Percentiles rank a stretch among this genome's conserved stretches.
Conservation (phyloP, 2,329 filamentous ascomycete species). For the Monilinia fructicola region DNA sequence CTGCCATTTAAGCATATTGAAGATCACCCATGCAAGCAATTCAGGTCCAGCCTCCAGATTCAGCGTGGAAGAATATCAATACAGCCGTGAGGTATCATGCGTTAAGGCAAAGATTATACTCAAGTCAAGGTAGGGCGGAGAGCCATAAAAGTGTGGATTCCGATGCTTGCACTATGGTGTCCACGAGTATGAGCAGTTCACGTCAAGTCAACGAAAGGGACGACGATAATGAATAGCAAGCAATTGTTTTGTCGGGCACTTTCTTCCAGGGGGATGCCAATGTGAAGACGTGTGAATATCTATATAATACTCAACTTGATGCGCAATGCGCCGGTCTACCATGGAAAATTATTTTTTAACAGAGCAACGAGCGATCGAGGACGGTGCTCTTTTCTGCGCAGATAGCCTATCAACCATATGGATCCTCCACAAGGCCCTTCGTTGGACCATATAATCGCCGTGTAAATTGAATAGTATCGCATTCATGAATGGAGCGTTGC, state of each 20-base stretch:
- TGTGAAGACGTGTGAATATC: not conserved
- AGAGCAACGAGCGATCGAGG: not conserved
- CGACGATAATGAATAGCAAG: not conserved
- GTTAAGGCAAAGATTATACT: not conserved
- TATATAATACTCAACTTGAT: not conserved
- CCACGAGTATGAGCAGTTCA: not conserved
- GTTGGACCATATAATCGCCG: not conserved
- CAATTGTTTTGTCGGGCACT: conserved; percentile 5
- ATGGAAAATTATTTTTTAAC: not conserved
- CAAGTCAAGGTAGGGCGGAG: not conserved
- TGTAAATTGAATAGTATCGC: not conserved
- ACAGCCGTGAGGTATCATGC: not conserved
- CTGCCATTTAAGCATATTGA: not conserved
- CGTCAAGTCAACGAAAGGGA: not conserved
- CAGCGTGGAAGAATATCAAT: not conserved
- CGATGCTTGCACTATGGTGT: not conserved
- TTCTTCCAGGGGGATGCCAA: not conserved
- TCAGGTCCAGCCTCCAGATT: not conserved
- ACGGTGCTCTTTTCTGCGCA: not conserved
- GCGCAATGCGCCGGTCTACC: not conserved
- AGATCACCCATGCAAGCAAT: not conserved
- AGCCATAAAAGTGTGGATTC: not conserved
- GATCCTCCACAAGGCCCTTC: not conserved
- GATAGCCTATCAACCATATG: not conserved
- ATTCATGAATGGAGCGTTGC: not conserved